Percentiles rank a stretch among this genome's conserved stretches.
Evolutionary conservation across 495 filamentous ascomycete species (phyloP).

Genomic region (Letharia lupina): DNA sequence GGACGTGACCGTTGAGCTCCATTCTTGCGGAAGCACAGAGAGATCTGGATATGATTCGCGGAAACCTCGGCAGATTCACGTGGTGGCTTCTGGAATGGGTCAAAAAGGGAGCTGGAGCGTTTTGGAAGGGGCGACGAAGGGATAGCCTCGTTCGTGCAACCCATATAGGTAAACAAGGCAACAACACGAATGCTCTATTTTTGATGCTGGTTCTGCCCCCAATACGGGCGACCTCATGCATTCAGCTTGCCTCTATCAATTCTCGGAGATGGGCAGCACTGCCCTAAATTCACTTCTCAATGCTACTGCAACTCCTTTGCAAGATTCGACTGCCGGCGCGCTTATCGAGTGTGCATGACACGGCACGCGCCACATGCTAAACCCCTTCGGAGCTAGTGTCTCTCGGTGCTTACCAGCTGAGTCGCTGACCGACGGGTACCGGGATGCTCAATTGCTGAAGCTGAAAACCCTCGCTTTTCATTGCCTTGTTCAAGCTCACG

Average conservation of each 20-base stretch:
- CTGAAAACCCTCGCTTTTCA: background rate
- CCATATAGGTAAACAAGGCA: background rate
- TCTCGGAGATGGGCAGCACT: constrained; percentile 5
- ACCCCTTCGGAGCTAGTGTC: background rate
- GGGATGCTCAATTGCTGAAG: background rate
- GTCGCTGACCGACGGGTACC: background rate
- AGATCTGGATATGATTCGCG: constrained; percentile 13
- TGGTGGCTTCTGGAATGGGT: background rate
- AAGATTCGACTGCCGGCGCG: background rate
- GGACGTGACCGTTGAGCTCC: constrained; percentile 44
- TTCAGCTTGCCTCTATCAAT: constrained; percentile 8
- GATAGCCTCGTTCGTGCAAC: constrained; percentile 3
- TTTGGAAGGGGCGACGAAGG: constrained; percentile 3
- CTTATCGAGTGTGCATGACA: background rate
- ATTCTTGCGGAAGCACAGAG: constrained; percentile 33
- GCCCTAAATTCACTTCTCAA: background rate
- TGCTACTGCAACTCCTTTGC: background rate
- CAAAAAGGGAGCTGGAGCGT: background rate
- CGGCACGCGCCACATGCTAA: background rate
- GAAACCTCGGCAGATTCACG: constrained; percentile 1
- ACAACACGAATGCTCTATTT: background rate
- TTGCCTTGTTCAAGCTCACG: background rate
- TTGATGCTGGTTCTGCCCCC: constrained; percentile 9
- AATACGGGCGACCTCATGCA: constrained; percentile 16
- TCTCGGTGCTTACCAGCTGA: background rate